Evolutionary conservation across 108 stramenopile species (phyloP), one percentile per base, ranked within the genome.

Genomic region (Bacterosira constricta): DNA sequence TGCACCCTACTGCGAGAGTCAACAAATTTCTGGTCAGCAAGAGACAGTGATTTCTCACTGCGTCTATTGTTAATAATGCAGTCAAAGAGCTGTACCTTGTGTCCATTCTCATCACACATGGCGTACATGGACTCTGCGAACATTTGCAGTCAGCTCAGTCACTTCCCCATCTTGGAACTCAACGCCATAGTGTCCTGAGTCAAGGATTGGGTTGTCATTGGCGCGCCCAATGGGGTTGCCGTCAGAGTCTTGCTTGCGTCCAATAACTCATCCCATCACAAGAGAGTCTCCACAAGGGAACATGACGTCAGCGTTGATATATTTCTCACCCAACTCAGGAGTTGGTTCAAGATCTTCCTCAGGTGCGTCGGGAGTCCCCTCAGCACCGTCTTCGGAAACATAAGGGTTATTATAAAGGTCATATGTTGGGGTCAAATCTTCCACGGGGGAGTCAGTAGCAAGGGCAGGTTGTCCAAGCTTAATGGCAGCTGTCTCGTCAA

Each of bases 141-240:
- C 32, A 29, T 75, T 75, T 0, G 65, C 65, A 10, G 74, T 50
- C 8, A 68, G 25, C 6, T 75, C 74, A 0, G 18, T 29, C 5
- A 59, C 66, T n/a, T 56, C 36, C 32, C 69, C 75, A 46, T 78
- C 77, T 12, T 62, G 20, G 31, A 66, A 73, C 38, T 60, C 58
- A 9, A 63, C 78, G 0, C 29, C 23, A 42, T 79, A 79, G 1
- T 63, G 5, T 0, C 79, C 25, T 2, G 73, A 63, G 42, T 80
- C 73, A 1, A 74, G 67, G 8, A 63, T 63, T 1, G 66, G 27
- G 30, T 69, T 32, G 8, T 31, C 44, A 49, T 53, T 52, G 3
- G 37, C 18, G 3, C 30, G 15, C 2, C 80, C 80, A 51, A 82
- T 45, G 1, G 74, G 80, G 25, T 56, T 71, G 1, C 81, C 84